These are phyloP conservation scores for Periconia sp. DNA, from an alignment of 2,329 filamentous ascomycete genomes.

Conservation along the genomic window DNA sequence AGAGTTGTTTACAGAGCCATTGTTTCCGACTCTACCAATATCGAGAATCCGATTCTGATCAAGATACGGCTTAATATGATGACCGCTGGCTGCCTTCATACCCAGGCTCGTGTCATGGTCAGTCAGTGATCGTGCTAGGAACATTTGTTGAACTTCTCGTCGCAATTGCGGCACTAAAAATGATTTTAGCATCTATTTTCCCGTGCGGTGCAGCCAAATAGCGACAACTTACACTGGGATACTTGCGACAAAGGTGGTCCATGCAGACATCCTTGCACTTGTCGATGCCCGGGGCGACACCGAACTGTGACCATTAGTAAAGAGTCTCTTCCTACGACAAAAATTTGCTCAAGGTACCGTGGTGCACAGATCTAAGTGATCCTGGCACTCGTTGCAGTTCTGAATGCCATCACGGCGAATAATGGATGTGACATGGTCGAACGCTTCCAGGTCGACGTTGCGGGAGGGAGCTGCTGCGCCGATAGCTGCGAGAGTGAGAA, in stretches of 20 bases:
- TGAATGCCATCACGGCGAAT: background rate
- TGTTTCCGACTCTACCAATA: too few relatives aligned
- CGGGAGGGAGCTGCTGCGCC: background rate
- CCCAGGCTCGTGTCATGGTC: too few relatives aligned
- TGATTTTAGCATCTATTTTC: background rate
- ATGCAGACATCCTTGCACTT: constrained; percentile 4
- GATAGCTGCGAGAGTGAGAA: constrained; percentile 6
- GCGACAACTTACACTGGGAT: constrained; percentile 3
- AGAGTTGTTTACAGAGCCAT: too few relatives aligned
- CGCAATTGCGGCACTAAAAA: constrained; percentile 7
- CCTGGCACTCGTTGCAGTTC: constrained; percentile 8
- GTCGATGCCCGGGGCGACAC: background rate
- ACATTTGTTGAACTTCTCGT: constrained; percentile 5
- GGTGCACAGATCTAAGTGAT: constrained; percentile 8
- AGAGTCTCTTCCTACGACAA: too few relatives aligned
- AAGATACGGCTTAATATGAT: too few relatives aligned
- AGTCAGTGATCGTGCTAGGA: too few relatives aligned
- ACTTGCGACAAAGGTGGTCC: constrained; percentile 9
- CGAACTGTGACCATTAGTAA: constrained; percentile 5
- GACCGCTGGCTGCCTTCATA: too few relatives aligned
- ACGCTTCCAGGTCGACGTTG: background rate
- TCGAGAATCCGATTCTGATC: too few relatives aligned
- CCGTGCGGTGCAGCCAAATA: background rate
- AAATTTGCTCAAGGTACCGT: background rate
- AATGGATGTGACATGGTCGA: constrained; percentile 1